phyloP scores from a whole-genome alignment of 164 flowering plant genomes.

The Stephania japonica region DNA sequence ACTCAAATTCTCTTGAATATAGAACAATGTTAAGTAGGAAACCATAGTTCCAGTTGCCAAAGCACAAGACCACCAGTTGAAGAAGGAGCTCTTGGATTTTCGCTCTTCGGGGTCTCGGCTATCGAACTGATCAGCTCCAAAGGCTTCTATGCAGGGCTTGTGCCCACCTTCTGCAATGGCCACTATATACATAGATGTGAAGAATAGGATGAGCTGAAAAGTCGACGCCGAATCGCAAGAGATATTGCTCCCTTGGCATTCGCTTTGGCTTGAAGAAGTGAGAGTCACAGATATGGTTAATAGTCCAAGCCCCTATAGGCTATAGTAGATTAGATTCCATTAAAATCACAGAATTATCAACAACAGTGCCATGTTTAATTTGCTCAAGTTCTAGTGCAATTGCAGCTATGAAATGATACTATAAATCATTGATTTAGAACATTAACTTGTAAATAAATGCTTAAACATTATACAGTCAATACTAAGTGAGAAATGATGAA shows the following conservation, averaged over 20 bases:
- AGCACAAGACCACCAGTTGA: slow-evolving; percentile 22
- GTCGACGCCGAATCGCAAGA: slow-evolving; percentile 7
- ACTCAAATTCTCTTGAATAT: slow-evolving; percentile 15
- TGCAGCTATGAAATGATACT: no score
- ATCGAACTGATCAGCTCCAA: slow-evolving; percentile 21
- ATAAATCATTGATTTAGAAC: no score
- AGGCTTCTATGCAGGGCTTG: slow-evolving; percentile 20
- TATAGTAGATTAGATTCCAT: no score
- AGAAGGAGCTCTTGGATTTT: slow-evolving; percentile 18
- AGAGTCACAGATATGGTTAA: slow-evolving; percentile 19
- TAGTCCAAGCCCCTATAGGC: slow-evolving; percentile 19
- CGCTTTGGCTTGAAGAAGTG: slow-evolving; percentile 5
- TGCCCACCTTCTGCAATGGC: slow-evolving; percentile 17
- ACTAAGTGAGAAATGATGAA: no score
- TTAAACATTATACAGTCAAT: no score
- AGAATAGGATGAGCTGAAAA: slow-evolving; percentile 15
- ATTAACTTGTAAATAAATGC: no score
- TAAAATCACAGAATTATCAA: no score
- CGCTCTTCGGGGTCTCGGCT: neutral
- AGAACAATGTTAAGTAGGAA: slow-evolving; percentile 2
- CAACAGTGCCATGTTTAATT: no score
- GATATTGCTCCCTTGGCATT: neutral
- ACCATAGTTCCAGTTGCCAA: neutral
- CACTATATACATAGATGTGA: slow-evolving; percentile 19
- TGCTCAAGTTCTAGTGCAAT: no score